These are phyloP conservation scores for Neoboletus brunneissimus DNA, from an alignment of 768 basidiomycete genomes.

Conservation along the genomic window DNA sequence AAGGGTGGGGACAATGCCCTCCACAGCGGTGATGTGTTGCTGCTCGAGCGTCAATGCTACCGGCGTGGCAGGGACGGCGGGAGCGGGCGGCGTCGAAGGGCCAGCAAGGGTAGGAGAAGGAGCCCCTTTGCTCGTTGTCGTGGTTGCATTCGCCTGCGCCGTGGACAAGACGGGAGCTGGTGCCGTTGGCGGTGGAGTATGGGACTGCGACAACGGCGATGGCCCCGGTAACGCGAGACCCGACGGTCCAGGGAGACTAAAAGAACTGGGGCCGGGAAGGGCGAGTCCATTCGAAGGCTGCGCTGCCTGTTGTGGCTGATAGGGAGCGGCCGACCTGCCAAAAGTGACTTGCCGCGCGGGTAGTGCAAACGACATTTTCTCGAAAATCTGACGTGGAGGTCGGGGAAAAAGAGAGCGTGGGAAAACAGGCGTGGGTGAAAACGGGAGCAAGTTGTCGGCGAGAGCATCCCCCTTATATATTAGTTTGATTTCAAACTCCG, in stretches of 20 bases:
- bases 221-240: conserved; percentile 53
- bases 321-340: conserved; percentile 55
- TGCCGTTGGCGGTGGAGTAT: conserved; percentile 30
- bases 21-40: conserved; percentile 93
- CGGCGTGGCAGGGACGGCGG: conserved; percentile 63
- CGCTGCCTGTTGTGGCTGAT: conserved; percentile 41
- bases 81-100: conserved; percentile 52
- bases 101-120: conserved; percentile 49
- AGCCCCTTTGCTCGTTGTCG: conserved; percentile 31
- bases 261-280: conserved; percentile 47
- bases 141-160: conserved; percentile 29
- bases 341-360: conserved; percentile 80
- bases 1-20: conserved; percentile 97
- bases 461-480: conserved; percentile 28
- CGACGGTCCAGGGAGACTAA: conserved; percentile 41
- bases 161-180: conserved; percentile 3
- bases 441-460: conserved; percentile 13
- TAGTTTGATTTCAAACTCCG: conserved; percentile 29
- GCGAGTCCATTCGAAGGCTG: conserved; percentile 55
- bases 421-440: conserved; percentile 30
- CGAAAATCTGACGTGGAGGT: conserved; percentile 19
- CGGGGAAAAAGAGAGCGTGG: conserved; percentile 24
- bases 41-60: conserved; percentile 81
- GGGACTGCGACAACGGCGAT: conserved; percentile 50
- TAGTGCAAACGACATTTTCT: conserved; percentile 57